Conservation (phyloP, 2,329 filamentous ascomycete genomes). For the Fusarium continuum region DNA sequence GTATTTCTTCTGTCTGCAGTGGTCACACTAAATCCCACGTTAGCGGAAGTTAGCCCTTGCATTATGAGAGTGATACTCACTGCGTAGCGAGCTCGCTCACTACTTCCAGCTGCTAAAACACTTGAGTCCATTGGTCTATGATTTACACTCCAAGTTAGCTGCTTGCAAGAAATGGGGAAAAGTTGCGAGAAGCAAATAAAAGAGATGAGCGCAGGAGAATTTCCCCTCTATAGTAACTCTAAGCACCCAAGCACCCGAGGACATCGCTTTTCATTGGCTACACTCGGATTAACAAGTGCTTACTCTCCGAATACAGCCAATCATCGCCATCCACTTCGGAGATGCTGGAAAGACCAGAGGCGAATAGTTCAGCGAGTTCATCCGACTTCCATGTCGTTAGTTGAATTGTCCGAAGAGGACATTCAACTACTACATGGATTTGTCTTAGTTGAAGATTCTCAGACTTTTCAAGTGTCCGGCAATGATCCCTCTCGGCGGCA, state of each 20-base stretch:
- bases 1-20: conserved; percentile 9
- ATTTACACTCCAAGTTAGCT: neutral
- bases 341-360: fast-evolving
- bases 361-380: neutral
- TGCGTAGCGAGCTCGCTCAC: neutral
- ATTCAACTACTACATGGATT: too few relatives aligned
- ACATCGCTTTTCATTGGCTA: neutral
- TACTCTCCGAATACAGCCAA: neutral
- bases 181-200: neutral
- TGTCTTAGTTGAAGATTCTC: too few relatives aligned
- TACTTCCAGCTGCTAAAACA: fast-evolving
- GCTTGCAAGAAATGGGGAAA: neutral
- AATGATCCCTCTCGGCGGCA: neutral
- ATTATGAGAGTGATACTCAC: neutral
- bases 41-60: neutral
- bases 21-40: neutral
- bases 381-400: too few relatives aligned
- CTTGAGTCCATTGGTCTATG: neutral
- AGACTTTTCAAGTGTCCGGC: neutral
- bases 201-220: too few relatives aligned
- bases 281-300: neutral
- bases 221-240: too few relatives aligned
- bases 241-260: neutral
- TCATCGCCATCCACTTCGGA: neutral
- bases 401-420: too few relatives aligned